Percentiles rank a stretch among this genome's conserved stretches.
These are phyloP conservation scores for Cytospora leucostoma DNA, from an alignment of 2,329 filamentous ascomycete genomes.

Conservation along the genomic window DNA sequence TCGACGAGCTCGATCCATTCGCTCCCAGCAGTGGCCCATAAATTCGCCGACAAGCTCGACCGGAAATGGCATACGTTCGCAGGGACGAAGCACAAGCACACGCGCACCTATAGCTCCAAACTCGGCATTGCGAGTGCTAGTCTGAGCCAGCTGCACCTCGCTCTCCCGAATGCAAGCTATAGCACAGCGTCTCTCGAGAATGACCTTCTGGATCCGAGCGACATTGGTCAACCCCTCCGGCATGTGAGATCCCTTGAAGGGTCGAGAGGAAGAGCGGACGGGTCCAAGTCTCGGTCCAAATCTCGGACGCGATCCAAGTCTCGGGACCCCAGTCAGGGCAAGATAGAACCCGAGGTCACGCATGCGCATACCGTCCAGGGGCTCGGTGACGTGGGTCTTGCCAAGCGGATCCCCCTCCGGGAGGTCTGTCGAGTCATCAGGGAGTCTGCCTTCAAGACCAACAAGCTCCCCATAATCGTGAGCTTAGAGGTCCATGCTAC, in stretches of 20 bases:
- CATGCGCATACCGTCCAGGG: conserved; percentile 52
- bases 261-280: neutral
- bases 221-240: conserved; percentile 15
- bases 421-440: conserved; percentile 80
- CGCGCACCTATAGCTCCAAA: conserved; percentile 43
- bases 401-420: conserved; percentile 81
- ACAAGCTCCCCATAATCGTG: conserved; percentile 81
- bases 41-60: conserved; percentile 40
- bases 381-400: conserved; percentile 68
- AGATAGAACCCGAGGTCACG: conserved; percentile 72
- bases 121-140: conserved; percentile 46
- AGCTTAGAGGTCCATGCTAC: conserved; percentile 90
- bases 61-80: conserved; percentile 36
- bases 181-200: conserved; percentile 28
- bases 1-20: conserved; percentile 36
- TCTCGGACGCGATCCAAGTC: conserved; percentile 28
- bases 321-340: conserved; percentile 37
- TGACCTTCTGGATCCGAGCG: conserved; percentile 26
- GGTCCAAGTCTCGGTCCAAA: conserved; percentile 23
- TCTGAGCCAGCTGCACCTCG: conserved; percentile 35
- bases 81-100: conserved; percentile 33
- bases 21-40: conserved; percentile 47
- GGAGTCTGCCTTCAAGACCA: conserved; percentile 75
- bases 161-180: conserved; percentile 28
- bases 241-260: conserved; percentile 26